Percentiles rank a stretch among this genome's conserved stretches.
phyloP scores from a whole-genome alignment of 371 early-diverging fungal species.

The Lichtheimia hyalospora region DNA sequence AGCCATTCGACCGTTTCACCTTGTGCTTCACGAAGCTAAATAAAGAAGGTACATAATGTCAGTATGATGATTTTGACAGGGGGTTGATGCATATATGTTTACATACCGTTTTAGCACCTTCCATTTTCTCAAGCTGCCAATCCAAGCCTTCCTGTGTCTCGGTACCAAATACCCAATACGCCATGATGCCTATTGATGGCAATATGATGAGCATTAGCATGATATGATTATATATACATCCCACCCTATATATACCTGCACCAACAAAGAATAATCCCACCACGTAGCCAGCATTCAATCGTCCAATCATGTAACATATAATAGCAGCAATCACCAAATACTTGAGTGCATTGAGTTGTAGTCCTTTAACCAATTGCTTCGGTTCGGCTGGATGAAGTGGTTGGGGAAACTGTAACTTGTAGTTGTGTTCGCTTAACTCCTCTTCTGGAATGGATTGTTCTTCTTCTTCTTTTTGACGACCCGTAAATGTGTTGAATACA shows the following conservation, averaged over 20 bases:
- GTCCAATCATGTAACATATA: slow-evolving; percentile 21
- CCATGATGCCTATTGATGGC: slow-evolving; percentile 9
- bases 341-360: slow-evolving; percentile 24
- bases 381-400: slow-evolving; percentile 21
- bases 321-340: slow-evolving; percentile 12
- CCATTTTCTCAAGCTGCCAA: slow-evolving; percentile 28
- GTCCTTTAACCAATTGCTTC: slow-evolving; percentile 6
- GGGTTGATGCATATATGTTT: too few species aligned
- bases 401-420: slow-evolving; percentile 16
- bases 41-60: not conserved
- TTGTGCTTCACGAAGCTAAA: slow-evolving; percentile 18
- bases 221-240: not conserved
- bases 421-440: slow-evolving; percentile 5
- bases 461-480: not conserved
- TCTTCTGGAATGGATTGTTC: not conserved
- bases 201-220: not conserved
- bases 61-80: not conserved
- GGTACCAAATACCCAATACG: slow-evolving; percentile 19
- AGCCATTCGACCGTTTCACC: slow-evolving; percentile 34
- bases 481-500: not conserved
- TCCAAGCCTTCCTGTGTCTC: slow-evolving; percentile 22
- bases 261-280: slow-evolving; percentile 9
- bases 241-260: slow-evolving; percentile 4
- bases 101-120: slow-evolving; percentile 19
- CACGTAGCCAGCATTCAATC: slow-evolving; percentile 14